Evolutionary conservation across 179 eudicot genomes (phyloP), one percentile per base, ranked within the genome.

Genomic region (Dionaea muscipula): DNA sequence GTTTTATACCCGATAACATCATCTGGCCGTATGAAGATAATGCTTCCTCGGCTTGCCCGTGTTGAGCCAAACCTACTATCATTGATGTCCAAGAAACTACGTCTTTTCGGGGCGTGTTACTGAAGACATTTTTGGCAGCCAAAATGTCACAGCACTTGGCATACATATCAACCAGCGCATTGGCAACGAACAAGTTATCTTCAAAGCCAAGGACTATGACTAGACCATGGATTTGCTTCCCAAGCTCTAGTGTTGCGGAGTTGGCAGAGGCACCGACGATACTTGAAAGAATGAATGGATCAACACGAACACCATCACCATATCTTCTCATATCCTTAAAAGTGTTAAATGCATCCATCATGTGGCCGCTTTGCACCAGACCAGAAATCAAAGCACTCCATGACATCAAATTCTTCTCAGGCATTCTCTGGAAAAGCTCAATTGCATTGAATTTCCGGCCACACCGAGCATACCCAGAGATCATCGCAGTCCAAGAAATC

Each of bases 341-440:
- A 20, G 72, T 28, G 23, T 38, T 49, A 63, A 78, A 71, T 1
- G 83, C 84, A 57, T 69, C 80, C 46, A 55, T 25, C 53, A 65
- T 62, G 46, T 73, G 73, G 24, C 85, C 85, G 68, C 79, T 79
- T 53, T 75, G 91, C 60, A 88, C 77, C 64, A 85, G 67, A 48
- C 96, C 96, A 19, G 91, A 78, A 61, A 88, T 77, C 77, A 88
- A 62, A 78, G 88, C 94, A 55, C 94, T 88, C 94, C 96, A 88
- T 46, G 88, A 59, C 10, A 75, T 59, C 72, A 74, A 50, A 71
- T 58, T 73, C 60, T 62, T 73, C 28, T 10, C 53, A 47, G 74
- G 72, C 81, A 81, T 81, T 36, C 52, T 47, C 14, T 33, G 33
- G 14, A 84, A 69, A 20, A 83, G 68, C 69, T 76, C 75, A 63